These are phyloP conservation scores for Trametes gibbosa DNA, from an alignment of 768 basidiomycete genomes.

Conservation along the genomic window DNA sequence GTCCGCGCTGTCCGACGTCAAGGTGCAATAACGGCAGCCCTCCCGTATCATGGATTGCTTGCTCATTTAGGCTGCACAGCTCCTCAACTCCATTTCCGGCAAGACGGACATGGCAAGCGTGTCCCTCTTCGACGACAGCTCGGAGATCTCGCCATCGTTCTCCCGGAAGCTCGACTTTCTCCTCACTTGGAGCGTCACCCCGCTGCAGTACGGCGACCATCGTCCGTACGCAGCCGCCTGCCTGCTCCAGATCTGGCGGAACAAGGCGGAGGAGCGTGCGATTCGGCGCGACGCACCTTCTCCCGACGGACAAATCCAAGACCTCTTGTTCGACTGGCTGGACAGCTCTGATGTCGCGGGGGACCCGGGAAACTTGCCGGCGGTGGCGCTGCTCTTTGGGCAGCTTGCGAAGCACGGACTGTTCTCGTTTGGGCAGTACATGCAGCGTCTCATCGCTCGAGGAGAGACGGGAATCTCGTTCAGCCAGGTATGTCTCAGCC, in stretches of 20 bases:
- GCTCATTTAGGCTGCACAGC: constrained; percentile 36
- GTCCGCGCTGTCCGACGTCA: constrained; percentile 57
- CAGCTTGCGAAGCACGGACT: constrained; percentile 67
- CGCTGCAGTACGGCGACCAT: constrained; percentile 80
- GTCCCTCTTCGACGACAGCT: constrained; percentile 53
- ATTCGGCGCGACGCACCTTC: constrained; percentile 57
- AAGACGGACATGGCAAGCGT: constrained; percentile 58
- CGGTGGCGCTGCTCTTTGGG: constrained; percentile 68
- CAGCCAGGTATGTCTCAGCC: constrained; percentile 36
- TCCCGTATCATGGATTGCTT: too few species aligned
- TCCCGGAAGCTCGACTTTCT: constrained; percentile 70
- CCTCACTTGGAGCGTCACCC: constrained; percentile 78
- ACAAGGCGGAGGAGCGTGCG: constrained; percentile 59
- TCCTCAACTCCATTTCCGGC: constrained; percentile 73
- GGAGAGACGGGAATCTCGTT: constrained; percentile 62
- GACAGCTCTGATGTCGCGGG: constrained; percentile 63
- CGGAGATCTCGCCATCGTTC: constrained; percentile 42
- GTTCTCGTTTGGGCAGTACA: constrained; percentile 73
- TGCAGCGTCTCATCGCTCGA: constrained; percentile 79
- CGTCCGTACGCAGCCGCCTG: constrained; percentile 73
- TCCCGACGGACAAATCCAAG: constrained; percentile 66
- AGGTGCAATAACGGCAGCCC: constrained; percentile 30
- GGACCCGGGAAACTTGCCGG: constrained; percentile 50
- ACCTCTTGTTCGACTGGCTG: constrained; percentile 79
- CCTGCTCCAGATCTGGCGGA: constrained; percentile 61